These are phyloP conservation scores for Letharia lupina DNA, from an alignment of 495 filamentous ascomycete genomes.

Conservation along the genomic window DNA sequence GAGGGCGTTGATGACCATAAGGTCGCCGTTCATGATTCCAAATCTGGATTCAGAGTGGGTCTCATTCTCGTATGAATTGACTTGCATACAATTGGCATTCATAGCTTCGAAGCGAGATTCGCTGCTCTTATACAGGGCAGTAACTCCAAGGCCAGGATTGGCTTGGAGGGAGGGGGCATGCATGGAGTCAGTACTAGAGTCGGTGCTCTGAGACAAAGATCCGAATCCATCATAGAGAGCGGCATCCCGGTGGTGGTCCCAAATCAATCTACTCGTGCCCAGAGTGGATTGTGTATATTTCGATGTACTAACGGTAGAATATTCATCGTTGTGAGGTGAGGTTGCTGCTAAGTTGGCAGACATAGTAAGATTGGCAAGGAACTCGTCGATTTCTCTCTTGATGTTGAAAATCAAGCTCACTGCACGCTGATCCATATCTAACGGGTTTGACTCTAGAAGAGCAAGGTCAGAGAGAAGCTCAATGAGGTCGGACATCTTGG, in stretches of 20 bases:
- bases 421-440: background rate
- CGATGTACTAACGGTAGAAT: background rate
- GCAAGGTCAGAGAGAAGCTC: conserved; percentile 2
- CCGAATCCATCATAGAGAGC: background rate
- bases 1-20: background rate
- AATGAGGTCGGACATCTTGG: background rate
- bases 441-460: background rate
- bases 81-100: background rate
- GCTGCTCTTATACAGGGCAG: background rate
- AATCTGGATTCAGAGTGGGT: background rate
- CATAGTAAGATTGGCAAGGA: background rate
- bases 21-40: background rate
- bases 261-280: background rate
- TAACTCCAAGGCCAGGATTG: background rate
- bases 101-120: background rate
- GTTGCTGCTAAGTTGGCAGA: background rate
- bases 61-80: background rate
- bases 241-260: background rate
- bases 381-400: background rate
- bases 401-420: background rate
- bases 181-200: background rate
- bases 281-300: background rate
- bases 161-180: background rate
- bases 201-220: background rate
- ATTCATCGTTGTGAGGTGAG: background rate